A percentile compares a stretch with the other conserved stretches of the same genome.
These are phyloP conservation scores for Coemansia sp. DNA, from an alignment of 192 early-diverging fungal species.

Conservation along the genomic window DNA sequence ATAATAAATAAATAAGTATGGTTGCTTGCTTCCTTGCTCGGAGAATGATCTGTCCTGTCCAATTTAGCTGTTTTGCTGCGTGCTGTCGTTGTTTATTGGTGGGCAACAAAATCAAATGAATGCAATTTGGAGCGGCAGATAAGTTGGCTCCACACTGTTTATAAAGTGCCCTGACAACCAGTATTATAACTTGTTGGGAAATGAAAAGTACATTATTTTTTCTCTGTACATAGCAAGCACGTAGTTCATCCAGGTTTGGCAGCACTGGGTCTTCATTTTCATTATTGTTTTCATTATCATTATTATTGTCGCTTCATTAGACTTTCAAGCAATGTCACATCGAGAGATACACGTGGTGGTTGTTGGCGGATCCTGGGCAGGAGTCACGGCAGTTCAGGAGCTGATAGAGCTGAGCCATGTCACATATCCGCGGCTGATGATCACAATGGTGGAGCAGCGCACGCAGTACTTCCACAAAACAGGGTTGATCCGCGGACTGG, in stretches of 20 bases:
- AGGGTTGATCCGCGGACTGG: conserved; percentile 57
- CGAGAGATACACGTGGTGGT: conserved; percentile 56
- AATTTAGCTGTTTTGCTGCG: neutral
- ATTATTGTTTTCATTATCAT: neutral
- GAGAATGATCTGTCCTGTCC: too few species aligned
- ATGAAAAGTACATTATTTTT: neutral
- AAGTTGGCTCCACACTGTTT: neutral
- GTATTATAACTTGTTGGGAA: too few species aligned
- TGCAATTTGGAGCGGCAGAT: neutral
- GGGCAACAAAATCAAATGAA: too few species aligned
- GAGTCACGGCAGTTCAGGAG: conserved; percentile 52
- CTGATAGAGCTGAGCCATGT: conserved; percentile 33
- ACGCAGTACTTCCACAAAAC: conserved; percentile 61
- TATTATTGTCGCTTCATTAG: neutral
- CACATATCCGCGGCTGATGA: conserved; percentile 33
- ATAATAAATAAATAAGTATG: too few species aligned
- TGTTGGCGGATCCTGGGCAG: conserved; percentile 60
- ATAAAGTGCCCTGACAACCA: neutral
- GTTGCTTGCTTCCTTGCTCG: too few species aligned
- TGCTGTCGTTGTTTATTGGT: neutral
- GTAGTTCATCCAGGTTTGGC: too few species aligned
- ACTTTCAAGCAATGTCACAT: conserved; percentile 18
- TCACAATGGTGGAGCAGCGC: conserved; percentile 60
- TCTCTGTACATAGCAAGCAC: neutral
- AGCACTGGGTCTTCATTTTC: neutral